A percentile compares a stretch with the other conserved stretches of the same genome.
Conservation (phyloP, 805 yeast species). For the Cyberlindnera amylophila region DNA sequence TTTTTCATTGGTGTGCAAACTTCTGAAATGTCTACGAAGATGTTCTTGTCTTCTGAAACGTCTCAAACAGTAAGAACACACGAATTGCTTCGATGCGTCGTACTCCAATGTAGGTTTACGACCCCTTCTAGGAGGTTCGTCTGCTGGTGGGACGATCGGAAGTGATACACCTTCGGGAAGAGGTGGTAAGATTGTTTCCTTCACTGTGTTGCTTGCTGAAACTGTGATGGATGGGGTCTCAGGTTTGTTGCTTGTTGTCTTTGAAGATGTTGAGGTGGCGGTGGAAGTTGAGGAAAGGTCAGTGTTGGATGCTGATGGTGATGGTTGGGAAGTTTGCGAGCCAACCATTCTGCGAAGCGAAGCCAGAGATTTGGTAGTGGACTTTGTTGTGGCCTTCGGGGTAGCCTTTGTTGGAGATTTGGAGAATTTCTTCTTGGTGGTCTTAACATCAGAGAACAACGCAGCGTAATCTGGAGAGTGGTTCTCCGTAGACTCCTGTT, state of each 20-base stretch:
- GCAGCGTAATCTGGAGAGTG: conserved; percentile 31
- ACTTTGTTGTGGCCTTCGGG: background rate
- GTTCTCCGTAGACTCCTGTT: conserved; percentile 12
- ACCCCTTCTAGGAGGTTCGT: conserved; percentile 50
- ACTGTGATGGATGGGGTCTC: no score
- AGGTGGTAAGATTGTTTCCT: conserved; percentile 6
- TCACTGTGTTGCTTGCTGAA: background rate
- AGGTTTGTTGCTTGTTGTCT: no score
- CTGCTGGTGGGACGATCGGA: conserved; percentile 7
- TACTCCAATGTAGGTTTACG: conserved; percentile 60
- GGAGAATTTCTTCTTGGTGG: conserved; percentile 15
- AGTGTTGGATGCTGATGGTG: background rate
- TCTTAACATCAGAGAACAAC: conserved; percentile 25
- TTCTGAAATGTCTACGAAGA: conserved; percentile 67
- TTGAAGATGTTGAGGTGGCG: no score
- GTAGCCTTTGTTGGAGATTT: conserved; percentile 3
- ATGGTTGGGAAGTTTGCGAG: background rate
- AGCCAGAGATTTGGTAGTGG: conserved; percentile 12
- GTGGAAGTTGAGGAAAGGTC: background rate
- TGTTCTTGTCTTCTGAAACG: conserved; percentile 75
- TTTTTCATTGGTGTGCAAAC: conserved; percentile 69
- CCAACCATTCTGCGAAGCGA: conserved; percentile 12
- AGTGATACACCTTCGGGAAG: conserved; percentile 9
- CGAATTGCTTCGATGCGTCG: conserved; percentile 53
- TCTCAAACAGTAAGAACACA: conserved; percentile 62